Conservation (phyloP, 495 filamentous ascomycete species). For the Trichoderma gamsii region DNA sequence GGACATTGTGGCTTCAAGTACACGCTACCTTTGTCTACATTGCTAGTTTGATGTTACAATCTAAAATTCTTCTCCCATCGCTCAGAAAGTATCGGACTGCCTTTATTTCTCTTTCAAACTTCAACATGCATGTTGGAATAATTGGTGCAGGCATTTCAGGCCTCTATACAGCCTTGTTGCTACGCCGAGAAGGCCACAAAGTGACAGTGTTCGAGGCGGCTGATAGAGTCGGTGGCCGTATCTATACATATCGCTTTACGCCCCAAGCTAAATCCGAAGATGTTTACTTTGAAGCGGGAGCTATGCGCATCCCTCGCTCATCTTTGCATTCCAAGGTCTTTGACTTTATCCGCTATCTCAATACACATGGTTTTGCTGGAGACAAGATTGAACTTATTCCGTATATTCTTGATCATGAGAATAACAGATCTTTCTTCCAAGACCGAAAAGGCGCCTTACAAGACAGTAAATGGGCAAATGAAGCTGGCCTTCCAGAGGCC, state of each 20-base stretch:
- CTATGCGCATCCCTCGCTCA: conserved; percentile 22
- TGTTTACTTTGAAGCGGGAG: conserved; percentile 21
- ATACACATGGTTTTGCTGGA: conserved; percentile 13
- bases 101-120: neutral
- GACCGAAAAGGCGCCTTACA: neutral
- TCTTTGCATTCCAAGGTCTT: conserved; percentile 18
- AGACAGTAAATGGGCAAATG: neutral
- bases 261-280: conserved; percentile 17
- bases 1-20: too few relatives aligned
- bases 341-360: conserved; percentile 20
- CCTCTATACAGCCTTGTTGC: conserved; percentile 21
- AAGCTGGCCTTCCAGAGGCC: neutral
- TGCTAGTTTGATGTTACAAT: neutral
- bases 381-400: conserved; percentile 18
- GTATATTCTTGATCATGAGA: conserved; percentile 15
- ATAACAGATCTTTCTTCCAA: conserved; percentile 8
- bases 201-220: conserved; percentile 21
- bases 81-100: neutral
- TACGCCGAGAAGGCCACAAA: conserved; percentile 19
- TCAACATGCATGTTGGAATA: conserved; percentile 19
- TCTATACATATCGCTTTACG: conserved; percentile 21
- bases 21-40: too few relatives aligned
- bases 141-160: conserved; percentile 25
- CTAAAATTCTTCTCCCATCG: neutral
- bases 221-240: conserved; percentile 21